A percentile compares a stretch with the other conserved stretches of the same genome.
phyloP scores from a whole-genome alignment of 2,329 filamentous ascomycete species.

The Hymenoscyphus fraxineus region DNA sequence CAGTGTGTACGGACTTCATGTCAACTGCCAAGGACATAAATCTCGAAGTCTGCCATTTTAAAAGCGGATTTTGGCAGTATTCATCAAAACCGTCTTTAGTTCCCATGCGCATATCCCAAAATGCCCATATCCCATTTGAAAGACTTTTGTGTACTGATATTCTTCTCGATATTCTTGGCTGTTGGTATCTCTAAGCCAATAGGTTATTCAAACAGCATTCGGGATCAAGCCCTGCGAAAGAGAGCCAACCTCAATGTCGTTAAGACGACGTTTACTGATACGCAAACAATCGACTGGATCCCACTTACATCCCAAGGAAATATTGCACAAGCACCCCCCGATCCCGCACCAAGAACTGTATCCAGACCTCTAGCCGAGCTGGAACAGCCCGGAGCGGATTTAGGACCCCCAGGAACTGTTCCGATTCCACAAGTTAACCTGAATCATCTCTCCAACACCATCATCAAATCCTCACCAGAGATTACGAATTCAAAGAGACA shows the following conservation, averaged over 20 bases:
- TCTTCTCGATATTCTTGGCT: neutral
- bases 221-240: conserved; percentile 6
- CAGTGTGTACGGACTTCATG: neutral
- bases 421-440: conserved; percentile 13
- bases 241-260: conserved; percentile 11
- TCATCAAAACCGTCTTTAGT: neutral
- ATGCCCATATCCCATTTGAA: neutral
- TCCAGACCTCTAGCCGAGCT: conserved; percentile 11
- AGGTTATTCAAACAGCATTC: conserved; percentile 3
- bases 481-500: conserved; percentile 7
- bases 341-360: neutral
- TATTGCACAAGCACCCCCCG: conserved; percentile 15
- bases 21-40: neutral
- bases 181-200: neutral
- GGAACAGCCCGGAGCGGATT: conserved; percentile 8
- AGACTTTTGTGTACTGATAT: neutral
- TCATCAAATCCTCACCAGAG: neutral
- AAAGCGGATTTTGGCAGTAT: neutral
- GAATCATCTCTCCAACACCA: neutral
- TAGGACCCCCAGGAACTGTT: conserved; percentile 19
- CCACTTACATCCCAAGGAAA: conserved; percentile 16
- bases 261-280: conserved; percentile 16
- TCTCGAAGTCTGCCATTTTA: neutral
- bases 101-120: neutral
- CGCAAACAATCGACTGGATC: conserved; percentile 19